Percentiles rank a stretch among this genome's conserved stretches.
Conservation (phyloP, 306 rosid species). For the Prosopis cineraria region DNA sequence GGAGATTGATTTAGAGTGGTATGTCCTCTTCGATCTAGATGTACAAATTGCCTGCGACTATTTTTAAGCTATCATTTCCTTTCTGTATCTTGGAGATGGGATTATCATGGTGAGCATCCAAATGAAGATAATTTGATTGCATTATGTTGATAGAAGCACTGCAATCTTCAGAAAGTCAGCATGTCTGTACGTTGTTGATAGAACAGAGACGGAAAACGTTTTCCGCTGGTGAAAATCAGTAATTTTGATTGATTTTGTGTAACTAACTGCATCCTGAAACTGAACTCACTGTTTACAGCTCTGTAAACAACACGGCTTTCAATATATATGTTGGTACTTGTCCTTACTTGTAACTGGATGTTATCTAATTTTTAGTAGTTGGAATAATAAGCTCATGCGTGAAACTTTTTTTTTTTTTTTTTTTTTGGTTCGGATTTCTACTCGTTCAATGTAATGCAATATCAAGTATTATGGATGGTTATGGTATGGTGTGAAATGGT, state of each 20-base stretch:
- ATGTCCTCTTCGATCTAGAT: constrained; percentile 13
- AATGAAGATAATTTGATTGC: neutral
- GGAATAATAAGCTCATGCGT: neutral
- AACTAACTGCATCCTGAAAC: neutral
- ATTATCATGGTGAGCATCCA: constrained; percentile 2
- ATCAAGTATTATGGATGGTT: too few relatives aligned
- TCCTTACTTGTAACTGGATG: neutral
- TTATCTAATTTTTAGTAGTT: neutral
- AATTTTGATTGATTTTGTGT: neutral
- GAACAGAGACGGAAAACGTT: neutral
- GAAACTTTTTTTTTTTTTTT: neutral
- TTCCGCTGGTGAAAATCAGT: neutral
- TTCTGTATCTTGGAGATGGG: neutral
- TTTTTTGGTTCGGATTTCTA: neutral
- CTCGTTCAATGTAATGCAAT: neutral
- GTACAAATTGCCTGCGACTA: constrained; percentile 31
- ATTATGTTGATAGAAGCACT: neutral
- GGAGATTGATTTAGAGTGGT: constrained; percentile 22
- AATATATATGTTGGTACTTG: neutral
- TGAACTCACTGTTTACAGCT: neutral
- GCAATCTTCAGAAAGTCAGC: neutral
- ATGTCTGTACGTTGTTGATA: neutral
- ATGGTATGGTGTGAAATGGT: too few relatives aligned
- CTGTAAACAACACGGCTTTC: neutral
- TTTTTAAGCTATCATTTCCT: neutral